phyloP scores from a whole-genome alignment of 2,329 filamentous ascomycete genomes.

The Volutella citrinella region DNA sequence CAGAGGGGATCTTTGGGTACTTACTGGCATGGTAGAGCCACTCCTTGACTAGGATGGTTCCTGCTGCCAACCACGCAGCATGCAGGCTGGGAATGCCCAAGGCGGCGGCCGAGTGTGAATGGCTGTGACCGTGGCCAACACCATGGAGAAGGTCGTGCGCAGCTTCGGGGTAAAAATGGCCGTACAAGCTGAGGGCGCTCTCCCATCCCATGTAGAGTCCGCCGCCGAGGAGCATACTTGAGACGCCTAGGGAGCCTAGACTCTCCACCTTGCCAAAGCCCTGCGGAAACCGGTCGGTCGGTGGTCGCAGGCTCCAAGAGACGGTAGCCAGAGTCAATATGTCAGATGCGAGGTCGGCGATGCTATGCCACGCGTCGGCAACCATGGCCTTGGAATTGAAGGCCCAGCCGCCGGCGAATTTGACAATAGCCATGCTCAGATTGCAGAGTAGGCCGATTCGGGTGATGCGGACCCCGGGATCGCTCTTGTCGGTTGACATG shows the following conservation, averaged over 20 bases:
- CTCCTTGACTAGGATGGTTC: slow-evolving; percentile 89
- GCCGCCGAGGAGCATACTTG: slow-evolving; percentile 82
- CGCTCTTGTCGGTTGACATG: slow-evolving; percentile 79
- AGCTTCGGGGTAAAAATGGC: slow-evolving; percentile 70
- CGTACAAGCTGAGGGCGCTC: slow-evolving; percentile 64
- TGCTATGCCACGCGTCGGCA: slow-evolving; percentile 91
- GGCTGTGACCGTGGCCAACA: slow-evolving; percentile 60
- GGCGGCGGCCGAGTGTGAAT: slow-evolving; percentile 49
- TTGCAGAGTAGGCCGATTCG: slow-evolving; percentile 71
- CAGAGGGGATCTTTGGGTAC: no score
- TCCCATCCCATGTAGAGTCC: slow-evolving; percentile 90
- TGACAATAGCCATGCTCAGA: slow-evolving; percentile 88
- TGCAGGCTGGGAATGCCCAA: slow-evolving; percentile 75
- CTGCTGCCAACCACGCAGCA: slow-evolving; percentile 89
- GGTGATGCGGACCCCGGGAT: slow-evolving; percentile 62
- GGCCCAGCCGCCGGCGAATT: slow-evolving; percentile 85
- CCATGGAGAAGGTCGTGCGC: slow-evolving; percentile 62
- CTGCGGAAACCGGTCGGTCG: slow-evolving; percentile 78
- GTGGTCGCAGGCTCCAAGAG: slow-evolving; percentile 84
- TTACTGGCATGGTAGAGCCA: slow-evolving; percentile 96
- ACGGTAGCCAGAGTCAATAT: slow-evolving; percentile 92
- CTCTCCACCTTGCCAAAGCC: slow-evolving; percentile 99
- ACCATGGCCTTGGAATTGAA: slow-evolving; percentile 94
- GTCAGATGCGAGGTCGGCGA: slow-evolving; percentile 94
- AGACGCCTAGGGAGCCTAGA: slow-evolving; percentile 88